Evolutionary conservation across 1,139 yeast species (phyloP), one percentile per base, ranked within the genome.

Genomic region (Scheffersomyces cryptocercus): DNA sequence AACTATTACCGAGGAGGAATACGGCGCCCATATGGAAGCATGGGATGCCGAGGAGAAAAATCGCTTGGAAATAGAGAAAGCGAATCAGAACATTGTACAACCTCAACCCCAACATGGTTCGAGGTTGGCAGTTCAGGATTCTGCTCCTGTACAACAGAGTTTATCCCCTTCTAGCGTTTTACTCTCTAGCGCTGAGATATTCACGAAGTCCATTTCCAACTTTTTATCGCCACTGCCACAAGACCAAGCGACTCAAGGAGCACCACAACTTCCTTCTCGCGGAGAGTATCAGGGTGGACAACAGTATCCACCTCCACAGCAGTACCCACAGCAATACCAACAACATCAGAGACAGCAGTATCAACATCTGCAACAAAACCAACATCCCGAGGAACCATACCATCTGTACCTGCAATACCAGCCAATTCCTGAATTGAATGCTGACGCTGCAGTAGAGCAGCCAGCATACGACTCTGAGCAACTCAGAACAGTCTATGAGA

Each of bases 1-100:
- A 40, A 82, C 91, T 0, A 81, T 90, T 3, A 62, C 72, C 3
- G 74, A 77, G 39, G 82, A 81, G 43, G 90, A 85, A 45, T 77
- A 64, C 50, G 71, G 71, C 41, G 70, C 71, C 0, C 77, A 68
- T 56, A 70, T 77, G 64, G 79, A 64, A 45, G 72, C 72, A 40
- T 80, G 79, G 79, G 74, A 67, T 15, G 78, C 79, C 0, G 79
- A 74, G 45, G 55, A 61, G 36, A 54, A 54, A 24, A 57, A 63
- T 48, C 42, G 49, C 45, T 39, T 39, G 42, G 36, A 45, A 40
- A 30, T 40, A 53, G 16, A 48, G 44, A 35, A 35, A 31, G 36
- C 47, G 15, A 29, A 42, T 11, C 24, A 38, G 31, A 29, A 16
- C 20, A 24, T 12, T 40, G 48, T 45, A 3, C 64, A 54, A 39